phyloP scores from a whole-genome alignment of 2,329 filamentous ascomycete species.

The Alternaria rosae region DNA sequence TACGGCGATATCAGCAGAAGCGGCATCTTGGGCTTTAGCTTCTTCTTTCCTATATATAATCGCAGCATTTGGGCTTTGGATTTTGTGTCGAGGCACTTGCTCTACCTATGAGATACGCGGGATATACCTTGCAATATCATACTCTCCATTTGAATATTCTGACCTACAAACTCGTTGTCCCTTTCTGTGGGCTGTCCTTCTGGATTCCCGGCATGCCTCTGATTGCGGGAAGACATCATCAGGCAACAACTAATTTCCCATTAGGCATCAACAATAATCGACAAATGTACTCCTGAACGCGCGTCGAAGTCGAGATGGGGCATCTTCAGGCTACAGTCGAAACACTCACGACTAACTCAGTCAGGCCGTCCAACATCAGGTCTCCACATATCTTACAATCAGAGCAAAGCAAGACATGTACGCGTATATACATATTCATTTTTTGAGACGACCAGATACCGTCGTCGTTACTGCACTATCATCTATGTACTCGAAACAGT shows the following conservation, averaged over 20 bases:
- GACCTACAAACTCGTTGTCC: not conserved
- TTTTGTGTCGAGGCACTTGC: slow-evolving; percentile 7
- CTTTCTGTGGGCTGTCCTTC: not conserved
- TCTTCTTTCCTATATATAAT: slow-evolving; percentile 14
- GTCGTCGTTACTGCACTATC: not conserved
- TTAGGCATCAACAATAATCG: not conserved
- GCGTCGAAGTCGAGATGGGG: not conserved
- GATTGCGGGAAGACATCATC: not conserved
- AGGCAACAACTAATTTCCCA: not conserved
- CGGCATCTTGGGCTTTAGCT: slow-evolving; percentile 13
- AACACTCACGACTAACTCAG: not conserved
- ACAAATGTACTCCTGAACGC: not conserved
- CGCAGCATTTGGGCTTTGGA: slow-evolving; percentile 16
- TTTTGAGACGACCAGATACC: not conserved
- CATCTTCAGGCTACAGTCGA: not conserved
- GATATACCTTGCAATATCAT: slow-evolving; percentile 27
- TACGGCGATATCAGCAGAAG: slow-evolving; percentile 28
- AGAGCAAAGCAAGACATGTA: not conserved
- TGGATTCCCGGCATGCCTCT: not conserved
- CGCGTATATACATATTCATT: not conserved
- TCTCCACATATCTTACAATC: not conserved
- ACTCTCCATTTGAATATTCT: slow-evolving; percentile 4
- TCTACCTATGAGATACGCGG: not conserved
- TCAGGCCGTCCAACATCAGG: not conserved
- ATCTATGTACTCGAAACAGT: not conserved